Conservation (phyloP, 768 basidiomycete species). For the Ramaria rubella region DNA sequence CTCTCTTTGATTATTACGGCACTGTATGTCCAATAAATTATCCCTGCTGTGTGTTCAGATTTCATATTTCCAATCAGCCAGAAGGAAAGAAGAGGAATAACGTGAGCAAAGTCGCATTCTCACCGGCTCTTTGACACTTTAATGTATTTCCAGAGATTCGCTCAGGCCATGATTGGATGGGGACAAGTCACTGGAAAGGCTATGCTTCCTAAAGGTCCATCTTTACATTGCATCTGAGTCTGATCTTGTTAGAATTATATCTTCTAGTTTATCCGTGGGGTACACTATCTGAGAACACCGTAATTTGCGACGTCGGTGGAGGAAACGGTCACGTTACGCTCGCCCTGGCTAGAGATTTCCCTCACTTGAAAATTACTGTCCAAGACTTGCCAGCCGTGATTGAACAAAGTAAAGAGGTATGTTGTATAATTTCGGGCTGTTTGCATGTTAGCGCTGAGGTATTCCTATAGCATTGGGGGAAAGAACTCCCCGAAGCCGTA, state of each 20-base stretch:
- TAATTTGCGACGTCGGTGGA: conserved; percentile 11
- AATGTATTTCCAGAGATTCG: conserved; percentile 1
- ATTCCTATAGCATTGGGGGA: conserved; percentile 25
- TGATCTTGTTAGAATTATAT: not conserved
- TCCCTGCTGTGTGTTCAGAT: not conserved
- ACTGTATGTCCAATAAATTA: not conserved
- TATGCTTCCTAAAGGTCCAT: not conserved
- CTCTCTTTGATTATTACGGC: not conserved
- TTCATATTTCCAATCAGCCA: not conserved
- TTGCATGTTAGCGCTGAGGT: not conserved
- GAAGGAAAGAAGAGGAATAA: not conserved
- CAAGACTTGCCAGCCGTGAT: conserved; percentile 11
- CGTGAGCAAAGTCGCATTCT: not conserved
- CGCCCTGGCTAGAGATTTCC: conserved; percentile 1
- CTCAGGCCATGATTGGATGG: conserved; percentile 6
- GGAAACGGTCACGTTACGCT: conserved; percentile 10
- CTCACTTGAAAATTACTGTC: conserved; percentile 5
- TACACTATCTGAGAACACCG: not conserved
- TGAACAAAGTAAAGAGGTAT: conserved; percentile 6
- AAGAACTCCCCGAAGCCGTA: conserved; percentile 30
- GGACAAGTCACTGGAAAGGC: conserved; percentile 1
- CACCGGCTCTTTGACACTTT: not conserved
- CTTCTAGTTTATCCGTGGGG: conserved; percentile 9
- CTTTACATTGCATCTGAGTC: not conserved
- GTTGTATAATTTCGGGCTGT: not conserved